phyloP scores from a whole-genome alignment of 805 yeast species.

The Candida caryicola region DNA sequence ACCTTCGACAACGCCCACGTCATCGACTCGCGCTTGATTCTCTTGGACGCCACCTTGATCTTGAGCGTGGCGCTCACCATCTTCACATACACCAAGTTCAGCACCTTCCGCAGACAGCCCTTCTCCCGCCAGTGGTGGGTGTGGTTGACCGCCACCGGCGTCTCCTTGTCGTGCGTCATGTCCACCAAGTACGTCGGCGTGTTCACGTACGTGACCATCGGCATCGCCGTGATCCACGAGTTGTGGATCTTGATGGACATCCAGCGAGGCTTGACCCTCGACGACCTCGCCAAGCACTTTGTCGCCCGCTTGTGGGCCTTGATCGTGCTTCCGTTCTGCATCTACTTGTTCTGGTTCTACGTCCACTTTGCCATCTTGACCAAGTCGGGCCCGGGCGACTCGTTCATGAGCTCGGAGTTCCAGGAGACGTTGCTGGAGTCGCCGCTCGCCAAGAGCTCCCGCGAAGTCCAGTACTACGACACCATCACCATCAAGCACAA shows the following conservation, averaged over 20 bases:
- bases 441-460: constrained; percentile 66
- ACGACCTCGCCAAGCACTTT: constrained; percentile 64
- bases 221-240: constrained; percentile 80
- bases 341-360: constrained; percentile 88
- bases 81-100: constrained; percentile 75
- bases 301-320: constrained; percentile 68
- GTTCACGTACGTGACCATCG: constrained; percentile 84
- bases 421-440: constrained; percentile 91
- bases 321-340: constrained; percentile 73
- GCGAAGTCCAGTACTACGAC: constrained; percentile 73
- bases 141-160: constrained; percentile 85
- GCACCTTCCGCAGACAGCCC: constrained; percentile 60
- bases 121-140: constrained; percentile 76
- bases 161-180: constrained; percentile 84
- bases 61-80: constrained; percentile 80
- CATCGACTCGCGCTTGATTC: constrained; percentile 83
- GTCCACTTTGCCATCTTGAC: constrained; percentile 79
- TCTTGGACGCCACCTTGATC: constrained; percentile 87
- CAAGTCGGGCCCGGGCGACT: constrained; percentile 94
- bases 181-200: constrained; percentile 96
- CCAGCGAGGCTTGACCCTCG: constrained; percentile 59
- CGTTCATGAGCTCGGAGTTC: constrained; percentile 91
- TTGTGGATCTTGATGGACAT: constrained; percentile 84
- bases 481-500: constrained; percentile 74
- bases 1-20: constrained; percentile 89